Conservation (phyloP, 495 filamentous ascomycete genomes). For the Friedmanniomyces simplex region DNA sequence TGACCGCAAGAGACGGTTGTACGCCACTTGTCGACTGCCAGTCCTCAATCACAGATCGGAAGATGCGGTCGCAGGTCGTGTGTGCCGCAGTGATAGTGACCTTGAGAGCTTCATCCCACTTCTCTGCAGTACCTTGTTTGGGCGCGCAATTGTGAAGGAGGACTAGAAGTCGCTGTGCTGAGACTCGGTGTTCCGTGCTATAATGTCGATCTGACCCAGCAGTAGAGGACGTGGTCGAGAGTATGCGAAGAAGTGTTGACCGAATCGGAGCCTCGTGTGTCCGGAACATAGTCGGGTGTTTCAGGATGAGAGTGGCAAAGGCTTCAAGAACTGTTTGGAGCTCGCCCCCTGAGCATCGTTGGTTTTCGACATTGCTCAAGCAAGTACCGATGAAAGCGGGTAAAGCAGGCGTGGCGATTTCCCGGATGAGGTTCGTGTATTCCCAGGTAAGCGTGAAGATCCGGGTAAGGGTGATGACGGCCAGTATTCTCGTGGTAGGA, state of each 20-base stretch:
- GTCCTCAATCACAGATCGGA: conserved; percentile 65
- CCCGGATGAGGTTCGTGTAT: conserved; percentile 70
- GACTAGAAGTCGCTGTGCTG: conserved; percentile 50
- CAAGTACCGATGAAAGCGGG: conserved; percentile 62
- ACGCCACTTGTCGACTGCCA: conserved; percentile 52
- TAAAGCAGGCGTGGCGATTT: conserved; percentile 76
- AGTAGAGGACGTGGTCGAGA: conserved; percentile 45
- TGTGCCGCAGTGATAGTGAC: conserved; percentile 51
- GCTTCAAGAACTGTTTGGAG: conserved; percentile 53
- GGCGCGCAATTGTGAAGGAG: conserved; percentile 63
- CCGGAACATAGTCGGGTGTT: conserved; percentile 69
- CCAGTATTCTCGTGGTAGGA: conserved; percentile 58
- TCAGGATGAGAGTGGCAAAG: conserved; percentile 57
- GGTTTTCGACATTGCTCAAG: conserved; percentile 39
- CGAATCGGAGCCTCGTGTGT: conserved; percentile 60
- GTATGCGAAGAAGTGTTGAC: conserved; percentile 42
- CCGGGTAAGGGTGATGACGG: conserved; percentile 62
- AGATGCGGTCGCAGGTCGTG: conserved; percentile 58
- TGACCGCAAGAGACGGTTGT: conserved; percentile 14
- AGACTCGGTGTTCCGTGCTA: conserved; percentile 26
- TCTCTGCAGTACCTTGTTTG: conserved; percentile 58
- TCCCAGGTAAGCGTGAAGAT: conserved; percentile 73
- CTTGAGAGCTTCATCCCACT: conserved; percentile 59
- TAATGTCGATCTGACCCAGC: conserved; percentile 1
- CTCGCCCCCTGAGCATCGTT: conserved; percentile 32